Evolutionary conservation across 352 stramenopile species (phyloP).

Genomic region (Phytophthora cryptogea): DNA sequence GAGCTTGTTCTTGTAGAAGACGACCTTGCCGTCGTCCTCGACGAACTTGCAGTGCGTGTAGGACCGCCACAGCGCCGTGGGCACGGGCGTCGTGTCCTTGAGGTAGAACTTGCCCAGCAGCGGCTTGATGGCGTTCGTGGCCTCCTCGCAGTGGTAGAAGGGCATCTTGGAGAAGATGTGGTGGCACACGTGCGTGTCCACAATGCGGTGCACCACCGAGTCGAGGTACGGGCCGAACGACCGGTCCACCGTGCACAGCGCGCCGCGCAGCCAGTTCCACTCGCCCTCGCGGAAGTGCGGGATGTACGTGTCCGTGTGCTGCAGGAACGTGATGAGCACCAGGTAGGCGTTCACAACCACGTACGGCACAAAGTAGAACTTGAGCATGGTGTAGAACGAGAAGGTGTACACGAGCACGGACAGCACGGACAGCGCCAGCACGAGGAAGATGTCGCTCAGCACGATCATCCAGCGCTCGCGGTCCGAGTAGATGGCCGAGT

Average conservation of each 20-base stretch:
- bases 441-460: slow-evolving; percentile 90
- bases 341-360: slow-evolving; percentile 96
- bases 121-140: slow-evolving; percentile 93
- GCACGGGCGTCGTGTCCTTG: slow-evolving; percentile 92
- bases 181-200: slow-evolving; percentile 97
- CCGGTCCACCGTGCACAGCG: slow-evolving; percentile 98
- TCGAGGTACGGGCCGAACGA: slow-evolving; percentile 96
- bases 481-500: slow-evolving; percentile 93
- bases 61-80: slow-evolving; percentile 91
- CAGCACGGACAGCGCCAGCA: slow-evolving; percentile 68
- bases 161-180: slow-evolving; percentile 99
- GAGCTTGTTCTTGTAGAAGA: slow-evolving; percentile 89
- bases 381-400: slow-evolving; percentile 82
- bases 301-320: slow-evolving; percentile 98
- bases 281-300: slow-evolving; percentile 94
- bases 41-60: slow-evolving; percentile 95
- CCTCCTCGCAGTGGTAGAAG: slow-evolving; percentile 97
- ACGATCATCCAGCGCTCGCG: slow-evolving; percentile 94
- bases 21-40: slow-evolving; percentile 90
- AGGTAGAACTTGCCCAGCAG: slow-evolving; percentile 96
- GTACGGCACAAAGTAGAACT: slow-evolving; percentile 97
- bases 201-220: slow-evolving; percentile 97
- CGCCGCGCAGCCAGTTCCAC: slow-evolving; percentile 97
- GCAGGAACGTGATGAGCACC: slow-evolving; percentile 97
- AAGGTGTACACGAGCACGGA: slow-evolving; percentile 62